Evolutionary conservation across 1,284 basidiomycete genomes (phyloP).

Genomic region (Melampsora americana): DNA sequence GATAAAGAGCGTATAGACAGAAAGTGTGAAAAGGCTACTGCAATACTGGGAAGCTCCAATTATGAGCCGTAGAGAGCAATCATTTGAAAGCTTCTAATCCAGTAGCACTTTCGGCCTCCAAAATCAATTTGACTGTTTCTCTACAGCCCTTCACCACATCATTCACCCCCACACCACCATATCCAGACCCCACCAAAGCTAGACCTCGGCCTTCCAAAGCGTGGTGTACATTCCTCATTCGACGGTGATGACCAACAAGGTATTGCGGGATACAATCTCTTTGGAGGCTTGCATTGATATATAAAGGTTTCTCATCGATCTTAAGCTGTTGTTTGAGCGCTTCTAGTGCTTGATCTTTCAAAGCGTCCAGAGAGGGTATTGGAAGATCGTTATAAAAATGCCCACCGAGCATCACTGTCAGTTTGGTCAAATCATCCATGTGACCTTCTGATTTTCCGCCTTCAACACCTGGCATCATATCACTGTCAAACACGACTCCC

Average conservation of each 20-base stretch:
- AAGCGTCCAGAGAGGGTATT: conserved; percentile 46
- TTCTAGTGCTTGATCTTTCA: conserved; percentile 53
- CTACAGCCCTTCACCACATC: conserved; percentile 65
- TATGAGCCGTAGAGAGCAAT: neutral
- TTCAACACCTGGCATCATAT: conserved; percentile 53
- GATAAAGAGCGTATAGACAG: too few relatives aligned
- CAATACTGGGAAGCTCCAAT: too few relatives aligned
- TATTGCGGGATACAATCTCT: conserved; percentile 77
- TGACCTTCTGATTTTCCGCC: conserved; percentile 30
- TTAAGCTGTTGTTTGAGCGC: conserved; percentile 61
- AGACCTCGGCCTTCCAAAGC: conserved; percentile 59
- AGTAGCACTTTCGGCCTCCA: conserved; percentile 40
- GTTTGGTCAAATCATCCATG: conserved; percentile 58
- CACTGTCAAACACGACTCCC: conserved; percentile 65
- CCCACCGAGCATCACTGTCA: conserved; percentile 90
- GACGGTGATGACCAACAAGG: conserved; percentile 67
- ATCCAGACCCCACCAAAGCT: conserved; percentile 77
- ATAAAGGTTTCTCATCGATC: conserved; percentile 21
- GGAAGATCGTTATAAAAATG: conserved; percentile 62
- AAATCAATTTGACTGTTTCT: conserved; percentile 63
- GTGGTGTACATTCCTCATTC: conserved; percentile 64
- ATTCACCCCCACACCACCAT: conserved; percentile 81
- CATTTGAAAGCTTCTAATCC: conserved; percentile 34
- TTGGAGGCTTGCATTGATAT: conserved; percentile 62
- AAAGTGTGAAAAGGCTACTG: too few relatives aligned